Conservation (phyloP, 495 filamentous ascomycete genomes). For the Talaromyces thailandensis region DNA sequence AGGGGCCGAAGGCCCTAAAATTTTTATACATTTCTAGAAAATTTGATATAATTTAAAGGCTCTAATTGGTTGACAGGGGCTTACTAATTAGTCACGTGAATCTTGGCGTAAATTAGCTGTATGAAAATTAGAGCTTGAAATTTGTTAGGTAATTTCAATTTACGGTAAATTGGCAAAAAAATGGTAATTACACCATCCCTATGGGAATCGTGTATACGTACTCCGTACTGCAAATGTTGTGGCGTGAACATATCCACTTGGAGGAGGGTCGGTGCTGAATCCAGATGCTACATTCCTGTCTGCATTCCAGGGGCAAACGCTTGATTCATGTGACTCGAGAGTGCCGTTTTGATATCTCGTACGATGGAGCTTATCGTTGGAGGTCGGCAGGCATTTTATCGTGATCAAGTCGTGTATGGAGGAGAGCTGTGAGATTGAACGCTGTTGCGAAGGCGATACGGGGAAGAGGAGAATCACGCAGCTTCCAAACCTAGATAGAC, state of each 20-base stretch:
- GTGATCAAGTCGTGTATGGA: not conserved
- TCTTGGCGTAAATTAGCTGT: too few relatives aligned
- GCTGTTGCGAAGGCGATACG: not conserved
- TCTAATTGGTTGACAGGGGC: too few relatives aligned
- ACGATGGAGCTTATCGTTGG: not conserved
- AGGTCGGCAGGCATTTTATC: not conserved
- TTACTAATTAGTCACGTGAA: too few relatives aligned
- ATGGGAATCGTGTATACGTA: not conserved
- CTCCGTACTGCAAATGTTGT: not conserved
- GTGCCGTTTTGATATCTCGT: not conserved
- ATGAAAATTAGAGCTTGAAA: too few relatives aligned
- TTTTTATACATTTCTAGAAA: too few relatives aligned
- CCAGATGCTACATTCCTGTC: not conserved
- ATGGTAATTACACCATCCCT: too few relatives aligned
- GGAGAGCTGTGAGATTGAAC: not conserved
- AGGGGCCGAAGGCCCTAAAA: too few relatives aligned
- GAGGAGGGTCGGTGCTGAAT: conserved; percentile 1
- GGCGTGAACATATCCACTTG: not conserved
- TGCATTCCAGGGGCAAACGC: not conserved
- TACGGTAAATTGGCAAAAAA: too few relatives aligned
- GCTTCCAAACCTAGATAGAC: not conserved
- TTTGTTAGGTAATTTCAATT: too few relatives aligned
- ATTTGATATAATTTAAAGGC: too few relatives aligned
- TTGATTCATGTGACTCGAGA: not conserved
- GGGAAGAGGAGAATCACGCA: not conserved